phyloP scores from a whole-genome alignment of 2,329 filamentous ascomycete species.

The Aphanoascus verrucosus region DNA sequence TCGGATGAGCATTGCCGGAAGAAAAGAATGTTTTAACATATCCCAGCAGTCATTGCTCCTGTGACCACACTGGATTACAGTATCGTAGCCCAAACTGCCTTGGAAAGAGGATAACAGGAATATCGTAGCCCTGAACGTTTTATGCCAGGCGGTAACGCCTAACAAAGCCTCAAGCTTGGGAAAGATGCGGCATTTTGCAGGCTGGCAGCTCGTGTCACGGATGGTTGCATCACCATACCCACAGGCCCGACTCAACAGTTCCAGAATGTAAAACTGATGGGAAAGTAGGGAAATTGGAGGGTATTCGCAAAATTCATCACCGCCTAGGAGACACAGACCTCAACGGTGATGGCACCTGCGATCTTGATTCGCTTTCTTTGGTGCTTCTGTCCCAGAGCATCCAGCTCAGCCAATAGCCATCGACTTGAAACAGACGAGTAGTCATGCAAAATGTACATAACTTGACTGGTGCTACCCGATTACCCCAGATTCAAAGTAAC shows the following conservation, averaged over 20 bases:
- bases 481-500: slow-evolving; percentile 8
- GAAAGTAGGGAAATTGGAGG: neutral
- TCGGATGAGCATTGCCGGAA: too few relatives aligned
- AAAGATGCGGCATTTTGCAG: slow-evolving; percentile 1
- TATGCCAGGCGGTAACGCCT: neutral
- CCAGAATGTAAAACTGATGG: slow-evolving; percentile 1
- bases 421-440: neutral
- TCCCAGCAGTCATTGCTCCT: too few relatives aligned
- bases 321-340: neutral
- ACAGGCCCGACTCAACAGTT: slow-evolving; percentile 9
- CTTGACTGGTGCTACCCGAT: slow-evolving; percentile 2
- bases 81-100: neutral
- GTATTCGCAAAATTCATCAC: slow-evolving; percentile 3
- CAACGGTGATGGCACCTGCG: neutral
- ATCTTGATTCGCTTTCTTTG: neutral
- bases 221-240: slow-evolving; percentile 4
- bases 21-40: too few relatives aligned
- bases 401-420: neutral
- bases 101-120: neutral
- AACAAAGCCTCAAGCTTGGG: slow-evolving; percentile 9
- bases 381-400: neutral
- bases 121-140: neutral
- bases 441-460: neutral
- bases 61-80: neutral
- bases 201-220: slow-evolving; percentile 8